phyloP scores from a whole-genome alignment of 1,139 yeast genomes.

The Saccharomycopsis hybrid region DNA sequence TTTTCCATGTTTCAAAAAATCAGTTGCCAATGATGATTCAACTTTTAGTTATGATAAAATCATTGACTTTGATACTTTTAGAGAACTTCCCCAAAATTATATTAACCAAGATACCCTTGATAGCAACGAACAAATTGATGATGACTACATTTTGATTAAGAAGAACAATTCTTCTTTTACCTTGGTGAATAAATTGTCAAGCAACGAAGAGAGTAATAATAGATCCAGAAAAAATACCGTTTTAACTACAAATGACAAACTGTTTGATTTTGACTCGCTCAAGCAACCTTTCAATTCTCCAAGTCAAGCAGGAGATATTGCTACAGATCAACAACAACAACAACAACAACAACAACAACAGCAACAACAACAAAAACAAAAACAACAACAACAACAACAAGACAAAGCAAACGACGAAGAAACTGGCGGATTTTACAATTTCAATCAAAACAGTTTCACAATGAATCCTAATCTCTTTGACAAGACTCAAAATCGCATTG shows the following conservation, averaged over 20 bases:
- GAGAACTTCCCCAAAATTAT: not conserved
- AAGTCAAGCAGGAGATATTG: too few species aligned
- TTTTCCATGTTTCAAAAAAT: conserved; percentile 19
- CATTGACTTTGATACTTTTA: conserved; percentile 7
- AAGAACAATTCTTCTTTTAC: conserved; percentile 1
- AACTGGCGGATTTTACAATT: too few species aligned
- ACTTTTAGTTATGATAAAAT: conserved; percentile 13
- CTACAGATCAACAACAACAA: too few species aligned
- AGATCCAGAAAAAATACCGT: conserved; percentile 10
- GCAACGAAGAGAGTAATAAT: not conserved
- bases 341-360: not conserved
- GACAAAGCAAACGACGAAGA: too few species aligned
- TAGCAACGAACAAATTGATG: too few species aligned
- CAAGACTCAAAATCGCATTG: not conserved
- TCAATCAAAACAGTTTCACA: not conserved
- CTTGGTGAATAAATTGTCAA: not conserved
- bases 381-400: too few species aligned
- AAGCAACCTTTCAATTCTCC: too few species aligned
- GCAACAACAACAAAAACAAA: too few species aligned
- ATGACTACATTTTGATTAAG: conserved; percentile 5
- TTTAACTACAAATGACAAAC: too few species aligned
- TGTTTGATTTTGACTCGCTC: too few species aligned
- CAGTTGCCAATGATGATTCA: not conserved
- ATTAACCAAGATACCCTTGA: too few species aligned
- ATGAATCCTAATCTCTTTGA: not conserved